A percentile compares a stretch with the other conserved stretches of the same genome.
These are phyloP conservation scores for Trichopus zeylanicus DNA, from an alignment of 116 monocot species.

Conservation along the genomic window DNA sequence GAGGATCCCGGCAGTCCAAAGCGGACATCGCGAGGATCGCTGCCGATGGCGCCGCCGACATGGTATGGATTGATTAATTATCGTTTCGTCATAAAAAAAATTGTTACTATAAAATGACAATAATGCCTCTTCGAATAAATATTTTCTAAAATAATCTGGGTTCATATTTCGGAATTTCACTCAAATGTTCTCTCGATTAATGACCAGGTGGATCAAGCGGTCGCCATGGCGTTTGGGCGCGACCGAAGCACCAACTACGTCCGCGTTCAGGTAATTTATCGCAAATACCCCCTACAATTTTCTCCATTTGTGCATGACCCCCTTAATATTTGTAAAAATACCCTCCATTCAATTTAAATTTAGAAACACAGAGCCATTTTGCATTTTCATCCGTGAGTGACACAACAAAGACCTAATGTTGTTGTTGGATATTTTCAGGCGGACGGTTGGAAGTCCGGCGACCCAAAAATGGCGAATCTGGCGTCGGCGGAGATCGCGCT, in stretches of 20 bases:
- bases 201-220: slow-evolving; percentile 71
- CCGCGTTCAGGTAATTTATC: slow-evolving; percentile 56
- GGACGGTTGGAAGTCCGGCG: not conserved
- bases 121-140: too few species aligned
- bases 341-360: not conserved
- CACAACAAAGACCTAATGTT: not conserved
- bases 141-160: too few species aligned
- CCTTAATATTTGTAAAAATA: too few species aligned
- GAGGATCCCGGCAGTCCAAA: not conserved
- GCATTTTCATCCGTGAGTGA: not conserved
- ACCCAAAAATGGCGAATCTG: not conserved
- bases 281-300: not conserved
- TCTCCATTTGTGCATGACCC: not conserved
- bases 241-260: slow-evolving; percentile 46
- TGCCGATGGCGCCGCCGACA: slow-evolving; percentile 34
- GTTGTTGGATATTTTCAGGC: slow-evolving; percentile 3
- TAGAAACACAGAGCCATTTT: not conserved
- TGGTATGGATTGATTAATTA: slow-evolving; percentile 14
- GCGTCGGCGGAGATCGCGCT: slow-evolving; percentile 19
- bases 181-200: too few species aligned
- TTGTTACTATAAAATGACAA: not conserved
- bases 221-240: slow-evolving; percentile 73
- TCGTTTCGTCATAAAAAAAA: not conserved
- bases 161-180: too few species aligned
- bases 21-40: slow-evolving; percentile 41